Evolutionary conservation across 2,329 filamentous ascomycete genomes (phyloP).

Genomic region (Penicillium thymicola): DNA sequence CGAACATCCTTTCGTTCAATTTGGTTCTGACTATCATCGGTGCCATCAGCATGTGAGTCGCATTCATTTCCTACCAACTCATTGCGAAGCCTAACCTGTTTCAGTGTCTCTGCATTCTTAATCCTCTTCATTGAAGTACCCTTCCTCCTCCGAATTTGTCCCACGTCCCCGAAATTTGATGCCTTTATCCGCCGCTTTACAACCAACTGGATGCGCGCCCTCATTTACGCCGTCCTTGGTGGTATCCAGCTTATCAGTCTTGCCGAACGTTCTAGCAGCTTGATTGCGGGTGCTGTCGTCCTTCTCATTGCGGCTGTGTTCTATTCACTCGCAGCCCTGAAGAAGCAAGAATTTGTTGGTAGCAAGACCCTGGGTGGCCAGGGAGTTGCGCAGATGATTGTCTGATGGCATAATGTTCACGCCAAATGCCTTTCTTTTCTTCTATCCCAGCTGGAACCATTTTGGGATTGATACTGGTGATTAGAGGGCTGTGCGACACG

Average conservation of each 20-base stretch:
- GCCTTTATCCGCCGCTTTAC: constrained; percentile 84
- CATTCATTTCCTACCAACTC: not conserved
- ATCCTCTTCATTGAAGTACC: constrained; percentile 88
- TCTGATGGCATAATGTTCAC: constrained; percentile 48
- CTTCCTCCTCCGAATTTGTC: constrained; percentile 93
- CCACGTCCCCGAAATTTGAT: constrained; percentile 87
- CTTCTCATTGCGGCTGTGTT: constrained; percentile 73
- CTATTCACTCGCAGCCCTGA: constrained; percentile 57
- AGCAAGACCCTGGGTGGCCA: constrained; percentile 96
- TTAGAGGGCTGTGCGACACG: constrained; percentile 11
- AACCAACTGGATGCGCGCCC: constrained; percentile 95
- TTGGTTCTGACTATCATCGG: constrained; percentile 59
- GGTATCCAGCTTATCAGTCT: constrained; percentile 81
- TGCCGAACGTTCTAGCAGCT: constrained; percentile 59
- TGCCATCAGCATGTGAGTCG: constrained; percentile 54
- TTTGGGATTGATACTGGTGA: constrained; percentile 1
- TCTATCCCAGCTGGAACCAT: not conserved
- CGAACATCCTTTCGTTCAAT: constrained; percentile 63
- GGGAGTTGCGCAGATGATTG: constrained; percentile 96
- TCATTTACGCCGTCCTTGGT: constrained; percentile 77
- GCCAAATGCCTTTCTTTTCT: constrained; percentile 1
- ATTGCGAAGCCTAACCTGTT: constrained; percentile 45
- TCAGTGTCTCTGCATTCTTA: constrained; percentile 65
- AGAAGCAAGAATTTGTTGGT: constrained; percentile 47
- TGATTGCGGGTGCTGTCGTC: constrained; percentile 84